These are phyloP conservation scores for Colletotrichum tabaci DNA, from an alignment of 2,329 filamentous ascomycete species.

Conservation along the genomic window DNA sequence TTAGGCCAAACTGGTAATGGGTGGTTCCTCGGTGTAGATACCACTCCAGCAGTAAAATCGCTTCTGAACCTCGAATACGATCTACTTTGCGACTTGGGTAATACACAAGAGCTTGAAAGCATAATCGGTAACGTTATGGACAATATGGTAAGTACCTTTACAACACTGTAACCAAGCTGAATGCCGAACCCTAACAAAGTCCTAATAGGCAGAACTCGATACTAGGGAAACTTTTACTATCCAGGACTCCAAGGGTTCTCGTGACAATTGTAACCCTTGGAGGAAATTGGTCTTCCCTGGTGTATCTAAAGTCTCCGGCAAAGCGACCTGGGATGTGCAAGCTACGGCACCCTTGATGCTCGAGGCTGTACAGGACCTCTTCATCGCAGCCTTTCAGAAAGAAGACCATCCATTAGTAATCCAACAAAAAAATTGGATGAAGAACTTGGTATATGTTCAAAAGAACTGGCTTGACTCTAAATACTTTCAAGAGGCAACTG, in stretches of 20 bases:
- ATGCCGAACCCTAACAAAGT: background rate
- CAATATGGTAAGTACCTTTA: background rate
- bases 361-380: background rate
- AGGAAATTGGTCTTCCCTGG: no score
- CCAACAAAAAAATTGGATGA: background rate
- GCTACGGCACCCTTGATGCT: background rate
- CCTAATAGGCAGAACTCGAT: no score
- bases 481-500: background rate
- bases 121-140: background rate
- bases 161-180: background rate
- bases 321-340: slow-evolving; percentile 1
- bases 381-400: background rate
- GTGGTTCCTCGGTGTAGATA: background rate
- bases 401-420: background rate
- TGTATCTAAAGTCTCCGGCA: background rate
- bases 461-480: background rate
- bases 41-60: background rate
- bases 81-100: background rate
- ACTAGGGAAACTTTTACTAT: no score
- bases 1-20: background rate
- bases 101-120: background rate
- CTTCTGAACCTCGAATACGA: background rate
- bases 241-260: no score
- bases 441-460: background rate
- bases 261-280: background rate